These are phyloP conservation scores for Colletotrichum chrysophilum DNA, from an alignment of 2,329 filamentous ascomycete genomes.

Conservation along the genomic window DNA sequence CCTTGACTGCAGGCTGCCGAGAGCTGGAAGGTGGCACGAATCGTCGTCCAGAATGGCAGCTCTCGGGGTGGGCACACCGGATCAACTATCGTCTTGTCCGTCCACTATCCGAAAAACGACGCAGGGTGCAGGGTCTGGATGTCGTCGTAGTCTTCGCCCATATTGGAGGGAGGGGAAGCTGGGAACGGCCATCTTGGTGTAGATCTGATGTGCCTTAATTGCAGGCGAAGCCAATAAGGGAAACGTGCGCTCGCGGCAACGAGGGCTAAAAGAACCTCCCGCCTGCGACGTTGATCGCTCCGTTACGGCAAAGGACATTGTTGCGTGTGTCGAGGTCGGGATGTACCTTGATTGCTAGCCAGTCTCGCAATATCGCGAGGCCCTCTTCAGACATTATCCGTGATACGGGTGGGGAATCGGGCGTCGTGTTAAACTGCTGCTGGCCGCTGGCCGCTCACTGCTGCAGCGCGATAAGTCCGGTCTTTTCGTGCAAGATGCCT, in stretches of 20 bases:
- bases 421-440: conserved; percentile 14
- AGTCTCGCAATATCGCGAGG: neutral
- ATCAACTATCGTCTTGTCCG: conserved; percentile 3
- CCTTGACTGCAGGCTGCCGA: conserved; percentile 20
- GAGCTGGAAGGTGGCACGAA: conserved; percentile 15
- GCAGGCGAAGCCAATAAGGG: conserved; percentile 1
- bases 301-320: neutral
- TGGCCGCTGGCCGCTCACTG: conserved; percentile 2
- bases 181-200: conserved; percentile 1
- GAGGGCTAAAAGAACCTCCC: conserved; percentile 16
- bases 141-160: neutral
- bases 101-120: neutral
- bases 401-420: conserved; percentile 11
- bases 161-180: neutral
- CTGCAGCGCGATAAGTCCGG: conserved; percentile 7
- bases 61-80: conserved; percentile 7
- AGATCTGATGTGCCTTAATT: conserved; percentile 16
- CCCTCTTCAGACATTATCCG: conserved; percentile 14
- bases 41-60: conserved; percentile 7
- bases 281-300: conserved; percentile 5
- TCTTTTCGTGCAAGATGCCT: conserved; percentile 2
- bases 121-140: conserved; percentile 11
- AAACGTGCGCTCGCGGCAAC: conserved; percentile 16
- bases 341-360: conserved; percentile 5
- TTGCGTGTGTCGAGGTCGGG: neutral